A percentile compares a stretch with the other conserved stretches of the same genome.
phyloP scores from a whole-genome alignment of 2,329 filamentous ascomycete genomes.

The Fusarium tjaetaba region DNA sequence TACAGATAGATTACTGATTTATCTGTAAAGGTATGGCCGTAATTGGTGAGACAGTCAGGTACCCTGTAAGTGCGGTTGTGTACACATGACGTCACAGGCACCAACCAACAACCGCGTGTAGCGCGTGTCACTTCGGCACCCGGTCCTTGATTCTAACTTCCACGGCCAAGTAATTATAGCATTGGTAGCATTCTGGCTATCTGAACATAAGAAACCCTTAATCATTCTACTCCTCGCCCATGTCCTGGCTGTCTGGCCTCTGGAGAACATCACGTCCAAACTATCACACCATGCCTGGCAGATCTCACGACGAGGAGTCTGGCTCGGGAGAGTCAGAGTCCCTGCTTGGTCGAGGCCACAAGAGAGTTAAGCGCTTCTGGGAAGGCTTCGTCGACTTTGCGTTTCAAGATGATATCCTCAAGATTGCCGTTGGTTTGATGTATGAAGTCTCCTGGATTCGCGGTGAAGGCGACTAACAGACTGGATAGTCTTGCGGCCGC shows the following conservation, averaged over 20 bases:
- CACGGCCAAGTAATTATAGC: not conserved
- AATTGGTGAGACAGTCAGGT: not conserved
- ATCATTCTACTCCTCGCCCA: not conserved
- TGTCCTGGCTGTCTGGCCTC: constrained; percentile 27
- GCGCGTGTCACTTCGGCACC: constrained; percentile 3
- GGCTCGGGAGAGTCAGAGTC: constrained; percentile 46
- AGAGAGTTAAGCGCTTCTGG: constrained; percentile 62
- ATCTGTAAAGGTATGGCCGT: not conserved
- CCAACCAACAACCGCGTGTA: constrained; percentile 11
- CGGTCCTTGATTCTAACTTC: constrained; percentile 8
- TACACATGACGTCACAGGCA: constrained; percentile 16
- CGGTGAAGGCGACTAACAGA: constrained; percentile 8
- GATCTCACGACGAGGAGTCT: constrained; percentile 50
- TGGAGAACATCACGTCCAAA: constrained; percentile 21
- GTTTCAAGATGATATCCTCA: constrained; percentile 77
- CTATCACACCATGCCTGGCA: constrained; percentile 42
- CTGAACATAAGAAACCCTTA: not conserved
- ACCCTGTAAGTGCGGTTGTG: not conserved
- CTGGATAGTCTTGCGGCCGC: constrained; percentile 69
- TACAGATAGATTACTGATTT: not conserved
- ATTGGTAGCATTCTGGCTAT: not conserved
- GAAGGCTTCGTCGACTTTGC: constrained; percentile 77
- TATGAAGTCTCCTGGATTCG: constrained; percentile 49
- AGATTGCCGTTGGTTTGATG: constrained; percentile 81
- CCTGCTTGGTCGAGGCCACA: constrained; percentile 59